These are phyloP conservation scores for Daldinia childiae DNA, from an alignment of 495 filamentous ascomycete species.

Conservation along the genomic window DNA sequence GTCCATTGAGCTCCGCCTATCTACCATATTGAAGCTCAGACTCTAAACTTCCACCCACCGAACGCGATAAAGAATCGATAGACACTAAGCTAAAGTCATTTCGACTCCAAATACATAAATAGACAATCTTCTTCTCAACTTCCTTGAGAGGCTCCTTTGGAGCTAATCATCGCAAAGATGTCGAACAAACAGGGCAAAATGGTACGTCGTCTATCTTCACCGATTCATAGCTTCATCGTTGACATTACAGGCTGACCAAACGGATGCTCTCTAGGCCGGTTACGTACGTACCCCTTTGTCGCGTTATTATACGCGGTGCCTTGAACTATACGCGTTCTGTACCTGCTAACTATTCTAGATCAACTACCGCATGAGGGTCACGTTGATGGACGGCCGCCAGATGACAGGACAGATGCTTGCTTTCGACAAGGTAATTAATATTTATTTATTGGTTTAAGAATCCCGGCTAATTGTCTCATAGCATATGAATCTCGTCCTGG, in stretches of 20 bases:
- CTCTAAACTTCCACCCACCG: background rate
- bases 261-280: constrained; percentile 76
- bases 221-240: constrained; percentile 60
- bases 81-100: constrained; percentile 40
- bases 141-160: constrained; percentile 66
- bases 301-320: constrained; percentile 7
- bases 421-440: constrained; percentile 83
- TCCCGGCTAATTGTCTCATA: constrained; percentile 52
- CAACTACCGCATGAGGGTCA: constrained; percentile 98
- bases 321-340: background rate
- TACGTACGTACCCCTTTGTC: constrained; percentile 75
- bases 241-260: constrained; percentile 76
- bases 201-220: constrained; percentile 71
- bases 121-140: constrained; percentile 67
- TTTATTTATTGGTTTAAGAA: background rate
- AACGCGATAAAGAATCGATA: constrained; percentile 39
- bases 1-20: constrained; percentile 36
- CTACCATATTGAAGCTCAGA: constrained; percentile 43
- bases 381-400: constrained; percentile 93
- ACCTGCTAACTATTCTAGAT: constrained; percentile 70
- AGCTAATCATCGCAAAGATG: constrained; percentile 68
- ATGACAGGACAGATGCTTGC: constrained; percentile 97
- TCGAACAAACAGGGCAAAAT: constrained; percentile 99
- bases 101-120: constrained; percentile 43
- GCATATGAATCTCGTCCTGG: constrained; percentile 99